phyloP scores from a whole-genome alignment of 2,329 filamentous ascomycete species.

The Graphilbum fragrans region DNA sequence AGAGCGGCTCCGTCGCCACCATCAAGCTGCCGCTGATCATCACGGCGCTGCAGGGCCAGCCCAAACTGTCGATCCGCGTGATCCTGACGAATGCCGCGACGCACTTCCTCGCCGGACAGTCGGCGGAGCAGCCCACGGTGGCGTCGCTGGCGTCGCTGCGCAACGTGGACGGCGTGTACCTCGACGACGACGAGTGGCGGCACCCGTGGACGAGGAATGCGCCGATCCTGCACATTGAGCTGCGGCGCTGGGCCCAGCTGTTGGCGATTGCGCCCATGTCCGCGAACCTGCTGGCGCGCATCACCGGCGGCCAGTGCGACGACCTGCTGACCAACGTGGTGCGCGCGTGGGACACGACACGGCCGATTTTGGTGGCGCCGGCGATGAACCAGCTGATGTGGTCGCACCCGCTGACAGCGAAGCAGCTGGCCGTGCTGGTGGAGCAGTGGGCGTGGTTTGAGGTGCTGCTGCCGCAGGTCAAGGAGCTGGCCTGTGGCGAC shows the following conservation, averaged over 20 bases:
- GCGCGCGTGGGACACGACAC: slow-evolving; percentile 81
- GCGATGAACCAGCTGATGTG: slow-evolving; percentile 90
- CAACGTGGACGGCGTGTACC: slow-evolving; percentile 71
- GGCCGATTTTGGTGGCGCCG: slow-evolving; percentile 53
- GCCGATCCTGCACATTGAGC: slow-evolving; percentile 82
- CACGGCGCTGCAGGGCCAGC: slow-evolving; percentile 32
- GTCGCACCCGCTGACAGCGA: slow-evolving; percentile 67
- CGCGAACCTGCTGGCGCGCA: slow-evolving; percentile 78
- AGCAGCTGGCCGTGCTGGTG: slow-evolving; percentile 57
- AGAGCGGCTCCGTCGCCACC: slow-evolving; percentile 56
- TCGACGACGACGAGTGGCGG: slow-evolving; percentile 67
- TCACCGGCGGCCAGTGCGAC: slow-evolving; percentile 65
- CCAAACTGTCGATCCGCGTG: slow-evolving; percentile 65
- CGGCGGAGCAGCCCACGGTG: slow-evolving; percentile 62
- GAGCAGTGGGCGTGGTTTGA: slow-evolving; percentile 73
- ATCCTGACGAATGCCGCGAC: slow-evolving; percentile 64
- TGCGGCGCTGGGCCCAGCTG: slow-evolving; percentile 67
- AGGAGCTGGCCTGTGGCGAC: slow-evolving; percentile 76
- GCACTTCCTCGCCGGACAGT: slow-evolving; percentile 67
- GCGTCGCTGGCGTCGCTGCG: slow-evolving; percentile 44
- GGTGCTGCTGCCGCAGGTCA: slow-evolving; percentile 56
- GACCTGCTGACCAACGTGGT: slow-evolving; percentile 63
- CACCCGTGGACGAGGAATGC: slow-evolving; percentile 65
- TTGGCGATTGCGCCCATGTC: slow-evolving; percentile 70
- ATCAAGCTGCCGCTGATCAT: slow-evolving; percentile 70